Evolutionary conservation across 306 rosid genomes (phyloP).

Genomic region (Casuarina equisetifolia): DNA sequence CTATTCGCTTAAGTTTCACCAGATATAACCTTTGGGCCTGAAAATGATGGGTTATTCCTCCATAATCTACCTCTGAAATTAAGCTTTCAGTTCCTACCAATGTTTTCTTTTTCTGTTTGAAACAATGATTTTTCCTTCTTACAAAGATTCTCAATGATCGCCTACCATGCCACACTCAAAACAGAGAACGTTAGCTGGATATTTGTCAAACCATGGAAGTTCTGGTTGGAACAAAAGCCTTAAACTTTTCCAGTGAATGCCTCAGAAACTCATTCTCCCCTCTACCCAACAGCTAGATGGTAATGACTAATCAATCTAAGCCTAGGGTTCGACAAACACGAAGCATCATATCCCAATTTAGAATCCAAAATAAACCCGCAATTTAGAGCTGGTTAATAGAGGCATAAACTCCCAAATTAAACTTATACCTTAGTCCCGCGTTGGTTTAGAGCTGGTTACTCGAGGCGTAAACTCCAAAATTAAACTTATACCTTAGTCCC

Average conservation of each 20-base stretch:
- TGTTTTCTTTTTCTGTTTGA: neutral
- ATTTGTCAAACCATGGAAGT: neutral
- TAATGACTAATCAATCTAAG: neutral
- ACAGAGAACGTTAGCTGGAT: neutral
- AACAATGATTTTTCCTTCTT: neutral
- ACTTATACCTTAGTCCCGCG: no score
- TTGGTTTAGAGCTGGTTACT: neutral
- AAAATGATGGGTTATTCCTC: neutral
- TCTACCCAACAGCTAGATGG: neutral
- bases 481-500: slow-evolving; percentile 72
- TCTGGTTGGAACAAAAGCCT: neutral
- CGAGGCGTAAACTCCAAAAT: neutral
- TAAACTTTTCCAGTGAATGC: neutral
- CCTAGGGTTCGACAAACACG: neutral
- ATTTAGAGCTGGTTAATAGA: no score
- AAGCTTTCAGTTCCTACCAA: neutral
- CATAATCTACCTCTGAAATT: neutral
- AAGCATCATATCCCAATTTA: slow-evolving; percentile 2
- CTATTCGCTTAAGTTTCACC: neutral
- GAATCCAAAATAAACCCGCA: neutral
- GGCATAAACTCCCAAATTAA: no score
- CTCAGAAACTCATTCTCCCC: neutral
- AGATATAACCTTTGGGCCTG: neutral
- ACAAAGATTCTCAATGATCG: neutral
- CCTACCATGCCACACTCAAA: neutral